Evolutionary conservation across 345 rosid genomes (phyloP), one percentile per base, ranked within the genome.

Genomic region (Salix udensis): DNA sequence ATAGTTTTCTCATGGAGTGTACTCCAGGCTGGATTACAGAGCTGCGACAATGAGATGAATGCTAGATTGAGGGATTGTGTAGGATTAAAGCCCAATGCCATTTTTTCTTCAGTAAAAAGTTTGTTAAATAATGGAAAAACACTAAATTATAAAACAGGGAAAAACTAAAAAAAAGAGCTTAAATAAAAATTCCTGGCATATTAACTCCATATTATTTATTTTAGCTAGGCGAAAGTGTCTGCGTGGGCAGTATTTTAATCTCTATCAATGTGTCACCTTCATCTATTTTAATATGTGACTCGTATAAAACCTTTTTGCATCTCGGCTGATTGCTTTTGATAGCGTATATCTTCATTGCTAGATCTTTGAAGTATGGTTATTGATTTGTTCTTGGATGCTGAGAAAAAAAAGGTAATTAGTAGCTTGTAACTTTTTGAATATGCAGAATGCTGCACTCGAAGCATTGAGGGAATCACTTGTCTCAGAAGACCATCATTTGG

Each of bases 391-490:
- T 55, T 42, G 28, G 24, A 61, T 67, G 48, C 23, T 10, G 28
- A 50, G 36, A 23, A 4, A n/a, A 37, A 23, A 12, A 74, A 48
- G 28, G 78, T 19, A 31, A 62, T 37, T 67, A 67, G 23, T 75
- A 34, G 77, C 55, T 75, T 77, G 26, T 74, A 55, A 82, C 69
- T 67, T 52, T 74, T 26, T 74, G 19, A 4, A 81, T 77, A 83
- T 77, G 86, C 88, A 95, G 99, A 88, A 87, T 85, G 90, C 77
- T 79, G 99, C 98, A 68, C 89, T 78, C 74, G 94, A 91, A 53
- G 80, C 89, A 39, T 80, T 91, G 80, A 90, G 78, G 83, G 89
- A 89, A 77, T 87, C 81, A 58, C 88, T 93, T 67, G 61, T 78
- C 74, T 83, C 89, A 37, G 87, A 77, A 74, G 88, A 87, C 62